Percentiles rank a stretch among this genome's conserved stretches.
phyloP scores from a whole-genome alignment of 1,284 basidiomycete genomes.

The Boletellus deceptivus region DNA sequence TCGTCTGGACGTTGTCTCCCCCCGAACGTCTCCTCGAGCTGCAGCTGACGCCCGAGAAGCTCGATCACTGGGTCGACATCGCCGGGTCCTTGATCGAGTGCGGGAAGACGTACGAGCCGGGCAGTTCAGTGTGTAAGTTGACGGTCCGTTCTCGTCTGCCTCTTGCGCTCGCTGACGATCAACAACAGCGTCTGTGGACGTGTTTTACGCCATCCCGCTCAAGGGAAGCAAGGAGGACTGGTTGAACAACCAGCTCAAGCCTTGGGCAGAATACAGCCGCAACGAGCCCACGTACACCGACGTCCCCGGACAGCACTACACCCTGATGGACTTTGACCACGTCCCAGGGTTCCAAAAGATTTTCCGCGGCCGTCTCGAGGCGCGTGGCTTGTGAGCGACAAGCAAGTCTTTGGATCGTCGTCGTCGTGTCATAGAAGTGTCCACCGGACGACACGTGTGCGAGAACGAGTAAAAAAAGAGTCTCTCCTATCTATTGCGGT shows the following conservation, averaged over 20 bases:
- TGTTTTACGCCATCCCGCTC: slow-evolving; percentile 34
- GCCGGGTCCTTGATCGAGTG: slow-evolving; percentile 33
- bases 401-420: too few relatives aligned
- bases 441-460: too few relatives aligned
- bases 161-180: background rate
- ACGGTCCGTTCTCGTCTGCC: background rate
- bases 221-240: slow-evolving; percentile 33
- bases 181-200: slow-evolving; percentile 20
- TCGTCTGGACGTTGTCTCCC: slow-evolving; percentile 30
- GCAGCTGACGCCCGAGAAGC: slow-evolving; percentile 27
- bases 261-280: slow-evolving; percentile 29
- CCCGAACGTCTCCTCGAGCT: slow-evolving; percentile 32
- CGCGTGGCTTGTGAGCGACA: slow-evolving; percentile 23
- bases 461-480: too few relatives aligned
- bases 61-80: slow-evolving; percentile 34
- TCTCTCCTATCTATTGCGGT: too few relatives aligned
- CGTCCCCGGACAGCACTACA: slow-evolving; percentile 34
- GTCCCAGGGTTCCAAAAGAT: slow-evolving; percentile 35
- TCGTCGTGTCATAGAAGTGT: background rate
- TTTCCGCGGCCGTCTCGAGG: slow-evolving; percentile 30
- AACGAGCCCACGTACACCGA: slow-evolving; percentile 26
- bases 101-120: slow-evolving; percentile 28
- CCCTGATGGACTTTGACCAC: slow-evolving; percentile 35
- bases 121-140: slow-evolving; percentile 27
- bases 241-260: slow-evolving; percentile 36